phyloP scores from a whole-genome alignment of 345 rosid species.

The Eutrema yunnanense region DNA sequence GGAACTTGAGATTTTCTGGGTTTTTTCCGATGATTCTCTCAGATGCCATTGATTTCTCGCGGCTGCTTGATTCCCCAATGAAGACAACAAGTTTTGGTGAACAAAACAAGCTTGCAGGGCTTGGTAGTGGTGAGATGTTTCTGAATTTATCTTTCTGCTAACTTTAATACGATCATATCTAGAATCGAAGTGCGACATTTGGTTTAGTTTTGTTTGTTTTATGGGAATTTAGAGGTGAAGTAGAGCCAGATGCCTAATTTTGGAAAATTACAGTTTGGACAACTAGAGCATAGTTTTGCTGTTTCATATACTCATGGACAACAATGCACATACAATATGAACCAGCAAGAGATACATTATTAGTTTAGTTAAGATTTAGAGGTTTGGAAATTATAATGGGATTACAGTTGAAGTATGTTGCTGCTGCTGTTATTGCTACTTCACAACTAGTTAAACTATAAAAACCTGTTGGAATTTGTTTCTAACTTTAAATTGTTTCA shows the following conservation, averaged over 20 bases:
- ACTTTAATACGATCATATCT: not conserved
- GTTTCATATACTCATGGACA: slow-evolving; percentile 19
- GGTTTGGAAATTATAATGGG: not conserved
- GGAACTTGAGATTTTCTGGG: slow-evolving; percentile 26
- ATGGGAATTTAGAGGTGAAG: slow-evolving; percentile 14
- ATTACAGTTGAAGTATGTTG: not conserved
- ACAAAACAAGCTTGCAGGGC: not conserved
- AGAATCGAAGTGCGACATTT: not conserved
- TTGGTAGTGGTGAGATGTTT: slow-evolving; percentile 14
- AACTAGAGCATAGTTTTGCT: slow-evolving; percentile 6
- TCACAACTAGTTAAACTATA: slow-evolving; percentile 7
- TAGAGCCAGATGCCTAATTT: slow-evolving; percentile 7
- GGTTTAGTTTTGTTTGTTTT: slow-evolving; percentile 15
- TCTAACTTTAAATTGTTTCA: slow-evolving; percentile 5
- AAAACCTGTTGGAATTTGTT: slow-evolving; percentile 2
- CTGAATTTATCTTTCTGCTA: not conserved
- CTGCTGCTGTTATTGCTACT: slow-evolving; percentile 11
- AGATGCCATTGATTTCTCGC: not conserved
- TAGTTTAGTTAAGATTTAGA: slow-evolving; percentile 1
- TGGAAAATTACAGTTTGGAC: slow-evolving; percentile 9
- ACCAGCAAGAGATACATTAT: not conserved
- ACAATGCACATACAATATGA: not conserved
- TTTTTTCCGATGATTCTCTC: not conserved
- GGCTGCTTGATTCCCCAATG: not conserved
- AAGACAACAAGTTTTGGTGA: not conserved